Evolutionary conservation across 1,284 basidiomycete species (phyloP).

Genomic region (Pseudozyma tsukubaensis): DNA sequence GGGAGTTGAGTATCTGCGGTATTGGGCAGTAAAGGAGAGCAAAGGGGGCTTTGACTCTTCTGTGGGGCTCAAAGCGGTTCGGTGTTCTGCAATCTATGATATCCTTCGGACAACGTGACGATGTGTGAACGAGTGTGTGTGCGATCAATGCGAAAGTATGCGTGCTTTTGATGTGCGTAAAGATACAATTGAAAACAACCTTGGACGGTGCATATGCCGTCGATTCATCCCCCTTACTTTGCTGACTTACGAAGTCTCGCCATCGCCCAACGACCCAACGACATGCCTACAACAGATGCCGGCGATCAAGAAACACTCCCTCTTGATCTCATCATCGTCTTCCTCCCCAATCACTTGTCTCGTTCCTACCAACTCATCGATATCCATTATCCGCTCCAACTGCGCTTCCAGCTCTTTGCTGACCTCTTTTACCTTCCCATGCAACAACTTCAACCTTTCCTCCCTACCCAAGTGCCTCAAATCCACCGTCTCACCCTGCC

Average conservation of each 20-base stretch:
- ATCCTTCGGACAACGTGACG: neutral
- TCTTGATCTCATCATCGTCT: slow-evolving; percentile 10
- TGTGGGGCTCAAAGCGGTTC: no score
- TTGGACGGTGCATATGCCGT: no score
- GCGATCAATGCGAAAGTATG: neutral
- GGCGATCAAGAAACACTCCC: slow-evolving; percentile 25
- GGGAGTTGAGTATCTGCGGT: slow-evolving; percentile 83
- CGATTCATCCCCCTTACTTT: neutral
- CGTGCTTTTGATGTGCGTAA: neutral
- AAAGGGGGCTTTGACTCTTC: no score
- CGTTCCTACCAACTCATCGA: slow-evolving; percentile 9
- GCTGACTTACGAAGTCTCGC: slow-evolving; percentile 6
- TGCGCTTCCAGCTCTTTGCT: slow-evolving; percentile 20
- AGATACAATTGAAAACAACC: neutral
- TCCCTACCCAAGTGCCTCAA: neutral
- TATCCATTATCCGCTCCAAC: slow-evolving; percentile 23
- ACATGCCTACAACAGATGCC: slow-evolving; percentile 44
- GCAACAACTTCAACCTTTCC: slow-evolving; percentile 13
- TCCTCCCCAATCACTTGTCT: neutral
- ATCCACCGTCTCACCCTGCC: slow-evolving; percentile 1
- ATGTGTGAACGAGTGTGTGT: no score
- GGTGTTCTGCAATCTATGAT: neutral
- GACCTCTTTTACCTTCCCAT: slow-evolving; percentile 8
- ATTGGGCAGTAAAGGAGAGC: slow-evolving; percentile 57
- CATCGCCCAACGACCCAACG: slow-evolving; percentile 20